Evolutionary conservation across 352 stramenopile species (phyloP), one percentile per base, ranked within the genome.

Genomic region (Pythium graminicola): DNA sequence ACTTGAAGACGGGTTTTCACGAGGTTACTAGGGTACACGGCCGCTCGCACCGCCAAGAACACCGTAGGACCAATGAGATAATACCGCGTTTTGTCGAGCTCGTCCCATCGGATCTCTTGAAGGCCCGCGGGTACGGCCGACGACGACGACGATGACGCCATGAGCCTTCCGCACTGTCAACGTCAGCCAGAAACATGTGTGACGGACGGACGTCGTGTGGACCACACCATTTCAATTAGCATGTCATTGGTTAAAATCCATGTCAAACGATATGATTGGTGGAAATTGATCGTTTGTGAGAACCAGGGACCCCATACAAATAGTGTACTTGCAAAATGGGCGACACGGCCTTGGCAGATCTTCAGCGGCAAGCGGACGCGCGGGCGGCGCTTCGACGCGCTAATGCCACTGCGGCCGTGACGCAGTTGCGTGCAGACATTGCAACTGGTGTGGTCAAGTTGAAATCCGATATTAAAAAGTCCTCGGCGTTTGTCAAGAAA

Each of bases 391-490:
- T 95, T 27, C 81, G 87, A 7, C 43, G 41, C 17, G 60, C 76
- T 40, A 95, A 96, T 61, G 62, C 62, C 17, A 26, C 55, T 0
- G 59, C 58, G n/a, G 60, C 53, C 22, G 81, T 90, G 23, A 56
- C 57, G 49, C 49, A 67, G 28, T 62, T 83, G 29, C 87, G 95
- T 38, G 71, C 77, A 32, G 66, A 78, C 36, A 86, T 98, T 50
- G 72, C 96, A 38, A 69, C 64, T 2, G 86, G 76, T 47, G 86
- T 89, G 44, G 86, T 97, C 36, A 93, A 89, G 65, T 86, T 99
- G 47, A 98, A 99, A 68, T 93, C 88, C 49, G 95, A 99, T 76
- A 90, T 99, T 48, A 99, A 99, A 71, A 97, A 97, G 66, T 98
- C 89, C 48, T 98, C 93, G 27, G 91, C 95, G 29, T 98, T 99